A percentile compares a stretch with the other conserved stretches of the same genome.
These are phyloP conservation scores for Roridomyces roridus DNA, from an alignment of 768 basidiomycete genomes.

Conservation along the genomic window DNA sequence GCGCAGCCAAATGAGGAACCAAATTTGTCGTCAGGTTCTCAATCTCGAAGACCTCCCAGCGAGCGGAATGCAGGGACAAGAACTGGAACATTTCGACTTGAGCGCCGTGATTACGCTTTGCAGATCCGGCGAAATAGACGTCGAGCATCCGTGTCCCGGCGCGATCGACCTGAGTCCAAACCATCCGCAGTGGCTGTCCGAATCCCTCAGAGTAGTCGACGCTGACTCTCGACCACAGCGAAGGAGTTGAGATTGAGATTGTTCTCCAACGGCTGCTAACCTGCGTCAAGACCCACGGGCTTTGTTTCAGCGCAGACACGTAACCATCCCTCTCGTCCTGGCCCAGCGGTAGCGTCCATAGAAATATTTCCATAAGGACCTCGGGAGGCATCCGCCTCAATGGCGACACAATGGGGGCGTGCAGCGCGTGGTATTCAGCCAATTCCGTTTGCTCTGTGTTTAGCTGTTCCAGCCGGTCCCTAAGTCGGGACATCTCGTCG, in stretches of 20 bases:
- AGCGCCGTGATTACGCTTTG: too few relatives aligned
- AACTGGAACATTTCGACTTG: too few relatives aligned
- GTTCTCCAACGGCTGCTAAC: neutral
- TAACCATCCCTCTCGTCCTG: neutral
- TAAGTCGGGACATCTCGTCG: neutral
- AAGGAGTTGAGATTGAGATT: neutral
- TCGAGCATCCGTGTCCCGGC: neutral
- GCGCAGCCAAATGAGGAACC: neutral
- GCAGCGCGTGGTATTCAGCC: neutral
- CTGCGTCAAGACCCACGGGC: slow-evolving; percentile 2
- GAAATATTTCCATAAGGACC: slow-evolving; percentile 3
- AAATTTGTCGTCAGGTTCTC: neutral
- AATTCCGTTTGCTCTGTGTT: neutral
- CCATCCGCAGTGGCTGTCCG: neutral
- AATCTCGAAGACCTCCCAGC: neutral
- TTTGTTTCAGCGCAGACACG: neutral
- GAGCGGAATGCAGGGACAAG: neutral
- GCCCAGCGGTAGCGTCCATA: neutral
- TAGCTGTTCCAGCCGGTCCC: neutral
- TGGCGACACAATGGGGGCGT: neutral
- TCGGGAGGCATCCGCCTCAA: slow-evolving; percentile 3
- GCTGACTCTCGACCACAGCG: slow-evolving; percentile 1
- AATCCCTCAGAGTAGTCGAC: neutral
- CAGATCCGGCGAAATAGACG: neutral
- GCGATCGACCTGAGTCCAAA: neutral